Percentiles rank a stretch among this genome's conserved stretches.
Evolutionary conservation across 805 yeast genomes (phyloP).

Genomic region (Cyberlindnera suaveolens): DNA sequence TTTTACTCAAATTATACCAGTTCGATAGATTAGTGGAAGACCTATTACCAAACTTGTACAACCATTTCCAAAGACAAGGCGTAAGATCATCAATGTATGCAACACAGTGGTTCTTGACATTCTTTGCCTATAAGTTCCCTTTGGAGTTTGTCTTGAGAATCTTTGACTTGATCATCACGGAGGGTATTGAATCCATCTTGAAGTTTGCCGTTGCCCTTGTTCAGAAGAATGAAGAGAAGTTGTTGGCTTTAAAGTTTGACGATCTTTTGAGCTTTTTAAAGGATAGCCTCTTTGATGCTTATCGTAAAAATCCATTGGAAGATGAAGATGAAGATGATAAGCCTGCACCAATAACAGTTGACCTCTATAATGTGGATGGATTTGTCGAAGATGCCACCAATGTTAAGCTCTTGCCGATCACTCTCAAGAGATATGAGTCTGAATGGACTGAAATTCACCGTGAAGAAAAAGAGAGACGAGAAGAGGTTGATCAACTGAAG

Average conservation of each 20-base stretch:
- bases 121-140: slow-evolving; percentile 94
- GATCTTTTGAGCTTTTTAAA: slow-evolving; percentile 70
- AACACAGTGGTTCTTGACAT: slow-evolving; percentile 93
- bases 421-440: slow-evolving; percentile 59
- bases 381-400: slow-evolving; percentile 76
- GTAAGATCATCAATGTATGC: slow-evolving; percentile 93
- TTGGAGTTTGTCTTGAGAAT: slow-evolving; percentile 80
- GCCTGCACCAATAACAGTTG: slow-evolving; percentile 19
- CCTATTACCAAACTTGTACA: slow-evolving; percentile 59
- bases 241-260: slow-evolving; percentile 68
- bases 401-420: slow-evolving; percentile 66
- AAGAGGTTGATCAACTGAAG: slow-evolving; percentile 65
- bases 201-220: slow-evolving; percentile 81
- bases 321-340: slow-evolving; percentile 26
- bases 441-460: slow-evolving; percentile 82
- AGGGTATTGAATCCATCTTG: slow-evolving; percentile 83
- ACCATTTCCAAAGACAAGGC: slow-evolving; percentile 81
- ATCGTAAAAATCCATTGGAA: slow-evolving; percentile 31
- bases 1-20: slow-evolving; percentile 78
- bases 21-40: slow-evolving; percentile 86
- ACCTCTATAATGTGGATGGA: slow-evolving; percentile 56
- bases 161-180: slow-evolving; percentile 81
- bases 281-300: slow-evolving; percentile 69
- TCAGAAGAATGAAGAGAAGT: slow-evolving; percentile 54
- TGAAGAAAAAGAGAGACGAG: slow-evolving; percentile 50